These are phyloP conservation scores for Trebouxiophyceae sp. DNA, from an alignment of 163 green algal genomes.

Conservation along the genomic window DNA sequence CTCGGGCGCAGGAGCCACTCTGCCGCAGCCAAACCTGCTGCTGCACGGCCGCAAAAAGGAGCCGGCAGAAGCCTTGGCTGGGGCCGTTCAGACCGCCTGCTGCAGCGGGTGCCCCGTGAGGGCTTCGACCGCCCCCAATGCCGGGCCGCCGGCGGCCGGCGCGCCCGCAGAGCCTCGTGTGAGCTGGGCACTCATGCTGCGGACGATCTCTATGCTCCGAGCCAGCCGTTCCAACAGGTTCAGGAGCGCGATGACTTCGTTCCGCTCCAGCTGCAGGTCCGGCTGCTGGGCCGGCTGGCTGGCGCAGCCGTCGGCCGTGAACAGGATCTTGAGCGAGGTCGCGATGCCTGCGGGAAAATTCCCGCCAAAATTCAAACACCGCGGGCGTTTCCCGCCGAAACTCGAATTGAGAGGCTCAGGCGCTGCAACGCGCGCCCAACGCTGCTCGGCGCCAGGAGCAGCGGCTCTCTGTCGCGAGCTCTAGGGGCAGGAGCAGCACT, in stretches of 20 bases:
- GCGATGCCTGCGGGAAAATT: constrained; percentile 62
- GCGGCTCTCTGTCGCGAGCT: background rate
- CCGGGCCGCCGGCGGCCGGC: constrained; percentile 10
- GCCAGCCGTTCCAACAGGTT: constrained; percentile 70
- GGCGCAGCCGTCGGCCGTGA: constrained; percentile 70
- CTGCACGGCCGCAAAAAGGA: too few relatives aligned
- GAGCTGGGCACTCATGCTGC: constrained; percentile 33
- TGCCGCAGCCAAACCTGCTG: too few relatives aligned
- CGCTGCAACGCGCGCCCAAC: background rate
- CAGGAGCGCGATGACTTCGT: constrained; percentile 85
- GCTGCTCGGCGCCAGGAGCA: background rate
- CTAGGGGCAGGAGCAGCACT: background rate
- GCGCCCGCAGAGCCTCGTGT: background rate
- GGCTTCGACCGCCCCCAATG: constrained; percentile 32
- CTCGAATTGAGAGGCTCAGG: too few relatives aligned
- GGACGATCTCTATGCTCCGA: constrained; percentile 50
- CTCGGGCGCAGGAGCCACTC: too few relatives aligned
- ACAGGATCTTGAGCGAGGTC: constrained; percentile 93
- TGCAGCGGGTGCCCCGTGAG: constrained; percentile 15
- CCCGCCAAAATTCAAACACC: too few relatives aligned
- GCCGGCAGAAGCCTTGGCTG: too few relatives aligned
- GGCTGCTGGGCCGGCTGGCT: background rate
- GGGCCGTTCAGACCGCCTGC: background rate
- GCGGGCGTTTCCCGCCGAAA: too few relatives aligned
- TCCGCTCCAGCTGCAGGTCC: constrained; percentile 66